Percentiles rank a stretch among this genome's conserved stretches.
These are phyloP conservation scores for Hypomyces rosellus DNA, from an alignment of 2,329 filamentous ascomycete species.

Conservation along the genomic window DNA sequence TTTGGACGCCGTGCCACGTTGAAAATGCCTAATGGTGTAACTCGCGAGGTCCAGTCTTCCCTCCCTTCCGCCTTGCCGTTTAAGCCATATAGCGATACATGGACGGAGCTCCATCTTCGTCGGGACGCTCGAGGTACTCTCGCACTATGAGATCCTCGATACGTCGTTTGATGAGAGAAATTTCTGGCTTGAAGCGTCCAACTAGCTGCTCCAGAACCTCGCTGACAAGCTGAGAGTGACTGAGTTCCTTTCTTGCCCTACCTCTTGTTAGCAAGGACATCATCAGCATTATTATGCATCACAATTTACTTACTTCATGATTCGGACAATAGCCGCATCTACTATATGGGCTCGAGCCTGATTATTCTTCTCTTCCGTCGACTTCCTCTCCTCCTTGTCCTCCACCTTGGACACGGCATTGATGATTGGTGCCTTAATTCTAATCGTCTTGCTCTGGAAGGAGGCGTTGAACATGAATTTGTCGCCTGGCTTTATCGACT, in stretches of 20 bases:
- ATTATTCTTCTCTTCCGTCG: constrained; percentile 70
- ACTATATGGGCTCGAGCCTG: constrained; percentile 64
- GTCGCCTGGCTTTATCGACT: constrained; percentile 70
- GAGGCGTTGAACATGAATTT: constrained; percentile 74
- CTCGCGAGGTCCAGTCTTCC: constrained; percentile 2
- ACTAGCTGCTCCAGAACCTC: constrained; percentile 67
- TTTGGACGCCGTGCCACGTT: constrained; percentile 9
- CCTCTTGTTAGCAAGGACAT: constrained; percentile 21
- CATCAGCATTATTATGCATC: neutral
- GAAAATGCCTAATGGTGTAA: constrained; percentile 5
- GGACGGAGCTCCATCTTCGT: constrained; percentile 59
- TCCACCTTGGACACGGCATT: constrained; percentile 80
- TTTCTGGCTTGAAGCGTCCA: constrained; percentile 67
- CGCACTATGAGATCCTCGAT: constrained; percentile 71
- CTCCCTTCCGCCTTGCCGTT: constrained; percentile 11
- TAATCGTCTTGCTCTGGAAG: constrained; percentile 76
- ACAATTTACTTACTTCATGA: constrained; percentile 68
- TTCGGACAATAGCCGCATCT: constrained; percentile 71
- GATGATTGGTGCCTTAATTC: constrained; percentile 85
- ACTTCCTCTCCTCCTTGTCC: constrained; percentile 59
- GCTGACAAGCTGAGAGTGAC: constrained; percentile 61
- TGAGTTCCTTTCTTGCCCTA: constrained; percentile 67
- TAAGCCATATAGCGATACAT: constrained; percentile 68
- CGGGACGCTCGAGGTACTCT: constrained; percentile 67
- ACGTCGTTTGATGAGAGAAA: constrained; percentile 72